Base-by-base conservation (phyloP, 805 yeast genomes). In the Candida namnaoensis region DNA sequence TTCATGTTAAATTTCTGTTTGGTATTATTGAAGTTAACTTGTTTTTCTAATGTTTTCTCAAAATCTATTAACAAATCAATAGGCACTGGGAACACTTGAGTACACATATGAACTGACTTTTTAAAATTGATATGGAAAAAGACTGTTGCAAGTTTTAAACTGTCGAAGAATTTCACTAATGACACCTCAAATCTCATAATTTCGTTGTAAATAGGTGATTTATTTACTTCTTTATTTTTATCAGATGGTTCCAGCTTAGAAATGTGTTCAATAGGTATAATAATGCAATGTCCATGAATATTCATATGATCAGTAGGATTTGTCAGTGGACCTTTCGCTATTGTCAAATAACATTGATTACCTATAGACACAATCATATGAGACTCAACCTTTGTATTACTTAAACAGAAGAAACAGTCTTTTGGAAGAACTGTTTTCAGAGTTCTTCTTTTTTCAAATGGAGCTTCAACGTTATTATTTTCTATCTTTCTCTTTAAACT, bases 281-380 rank as follows among this genome's bases (percentile, higher is more conserved):
- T 69, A 36, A 88, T 65, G 23, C 86, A 85, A 64, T 88, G 96
- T 0, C 95, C 96, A 0, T 95, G 76, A 52, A 85, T 80, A 8
- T 66, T 63, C 53, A 71, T 62, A 4, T 72, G 60, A 4, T 63
- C 61, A 12, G 65, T 64, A 1, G 81, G 75, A 26, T 70, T 60
- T 2, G 85, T 75, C 15, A 88, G 60, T 0, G 97, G 96, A 0
- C 97, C 97, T 54, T 84, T 88, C 0, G 95, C 95, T 13, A 80
- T 68, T 0, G 96, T 81, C 43, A 88, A 39, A 56, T 88, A 88
- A 0, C 78, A 62, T 37, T 67, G 65, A 11, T 72, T 71, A 0
- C 86, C 91, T 40, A 90, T 82, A 0, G 93, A 75, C 1, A 88
- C 70, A 11, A 88, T 76, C 82, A 90, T 78, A 57, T 88, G 95